These are phyloP conservation scores for Haematococcus lacustris DNA, from an alignment of 139 green algal genomes.

Conservation along the genomic window DNA sequence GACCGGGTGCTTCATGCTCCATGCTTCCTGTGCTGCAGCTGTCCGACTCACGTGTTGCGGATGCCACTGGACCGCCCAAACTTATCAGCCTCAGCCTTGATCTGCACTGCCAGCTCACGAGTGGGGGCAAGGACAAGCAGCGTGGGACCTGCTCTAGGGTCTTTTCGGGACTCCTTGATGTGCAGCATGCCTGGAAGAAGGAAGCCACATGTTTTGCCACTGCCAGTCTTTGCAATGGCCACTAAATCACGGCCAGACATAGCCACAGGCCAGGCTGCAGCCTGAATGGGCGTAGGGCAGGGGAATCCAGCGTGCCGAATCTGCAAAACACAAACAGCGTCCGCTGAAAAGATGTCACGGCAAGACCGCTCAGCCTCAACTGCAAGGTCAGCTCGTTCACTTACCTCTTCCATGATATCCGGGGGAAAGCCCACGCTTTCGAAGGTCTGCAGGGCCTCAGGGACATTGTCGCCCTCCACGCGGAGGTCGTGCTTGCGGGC, in stretches of 20 bases:
- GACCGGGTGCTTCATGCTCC: too few relatives aligned
- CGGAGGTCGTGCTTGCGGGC: conserved; percentile 46
- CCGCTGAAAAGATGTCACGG: background rate
- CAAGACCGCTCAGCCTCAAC: background rate
- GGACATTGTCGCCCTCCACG: conserved; percentile 46
- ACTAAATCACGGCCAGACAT: conserved; percentile 72
- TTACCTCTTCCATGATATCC: conserved; percentile 73
- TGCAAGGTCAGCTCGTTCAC: background rate
- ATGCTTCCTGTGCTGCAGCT: too few relatives aligned
- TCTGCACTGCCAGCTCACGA: conserved; percentile 90
- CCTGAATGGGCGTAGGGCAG: conserved; percentile 78
- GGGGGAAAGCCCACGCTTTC: conserved; percentile 57
- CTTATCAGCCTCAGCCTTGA: conserved; percentile 87
- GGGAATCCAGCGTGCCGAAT: conserved; percentile 67
- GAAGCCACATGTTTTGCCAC: conserved; percentile 80
- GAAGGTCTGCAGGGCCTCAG: conserved; percentile 67
- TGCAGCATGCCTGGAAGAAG: conserved; percentile 80
- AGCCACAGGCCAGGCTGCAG: conserved; percentile 77
- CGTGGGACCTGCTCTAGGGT: conserved; percentile 64
- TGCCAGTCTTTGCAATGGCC: conserved; percentile 83
- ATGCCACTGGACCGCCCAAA: conserved; percentile 76
- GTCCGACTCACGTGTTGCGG: conserved; percentile 64
- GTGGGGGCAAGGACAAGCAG: conserved; percentile 85
- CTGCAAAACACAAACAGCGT: conserved; percentile 19
- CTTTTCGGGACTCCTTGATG: conserved; percentile 53